phyloP scores from a whole-genome alignment of 1,284 basidiomycete species.

The Leccinum fallax region DNA sequence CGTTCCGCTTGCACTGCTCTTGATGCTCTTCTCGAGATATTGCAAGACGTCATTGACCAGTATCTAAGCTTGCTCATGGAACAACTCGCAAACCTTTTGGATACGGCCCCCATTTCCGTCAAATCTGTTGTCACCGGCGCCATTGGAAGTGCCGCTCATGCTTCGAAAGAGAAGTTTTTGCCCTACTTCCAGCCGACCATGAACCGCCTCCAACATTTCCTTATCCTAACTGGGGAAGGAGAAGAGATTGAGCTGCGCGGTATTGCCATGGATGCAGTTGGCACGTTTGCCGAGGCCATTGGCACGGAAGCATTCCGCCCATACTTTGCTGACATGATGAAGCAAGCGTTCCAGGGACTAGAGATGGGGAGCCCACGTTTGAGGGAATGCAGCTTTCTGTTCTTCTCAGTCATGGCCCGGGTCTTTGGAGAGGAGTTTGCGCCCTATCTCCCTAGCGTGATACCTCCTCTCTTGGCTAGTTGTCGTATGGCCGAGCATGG shows the following conservation, averaged over 20 bases:
- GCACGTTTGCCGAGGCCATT: slow-evolving; percentile 97
- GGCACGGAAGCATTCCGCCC: slow-evolving; percentile 94
- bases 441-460: slow-evolving; percentile 82
- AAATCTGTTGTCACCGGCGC: slow-evolving; percentile 98
- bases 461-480: slow-evolving; percentile 85
- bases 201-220: slow-evolving; percentile 86
- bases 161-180: slow-evolving; percentile 90
- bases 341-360: slow-evolving; percentile 90
- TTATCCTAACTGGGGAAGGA: slow-evolving; percentile 80
- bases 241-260: slow-evolving; percentile 95
- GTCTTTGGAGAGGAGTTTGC: slow-evolving; percentile 97
- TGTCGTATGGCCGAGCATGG: slow-evolving; percentile 86
- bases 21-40: slow-evolving; percentile 94
- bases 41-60: slow-evolving; percentile 88
- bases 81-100: slow-evolving; percentile 86
- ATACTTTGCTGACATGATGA: slow-evolving; percentile 96
- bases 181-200: slow-evolving; percentile 97
- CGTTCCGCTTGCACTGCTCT: slow-evolving; percentile 94
- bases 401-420: slow-evolving; percentile 97
- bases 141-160: slow-evolving; percentile 97
- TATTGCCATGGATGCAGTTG: slow-evolving; percentile 97
- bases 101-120: slow-evolving; percentile 82
- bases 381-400: slow-evolving; percentile 96
- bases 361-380: slow-evolving; percentile 87
- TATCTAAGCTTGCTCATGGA: slow-evolving; percentile 98